A percentile compares a stretch with the other conserved stretches of the same genome.
Conservation (phyloP, 352 stramenopile genomes). For the Phytophthora litchii region DNA sequence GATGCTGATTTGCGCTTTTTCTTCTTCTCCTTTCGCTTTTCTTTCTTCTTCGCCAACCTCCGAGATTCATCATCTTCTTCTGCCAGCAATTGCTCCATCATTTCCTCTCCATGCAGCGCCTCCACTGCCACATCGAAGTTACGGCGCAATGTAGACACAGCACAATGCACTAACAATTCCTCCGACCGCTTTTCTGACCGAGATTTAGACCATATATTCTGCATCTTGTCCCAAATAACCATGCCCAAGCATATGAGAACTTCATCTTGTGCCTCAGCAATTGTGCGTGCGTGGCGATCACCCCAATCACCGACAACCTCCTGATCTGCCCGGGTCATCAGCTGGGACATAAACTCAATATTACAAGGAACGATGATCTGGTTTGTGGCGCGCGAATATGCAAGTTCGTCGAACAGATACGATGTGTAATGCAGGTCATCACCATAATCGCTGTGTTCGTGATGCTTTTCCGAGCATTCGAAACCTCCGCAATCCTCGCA, state of each 20-base stretch:
- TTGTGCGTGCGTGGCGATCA: slow-evolving; percentile 82
- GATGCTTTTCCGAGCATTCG: slow-evolving; percentile 76
- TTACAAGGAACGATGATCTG: slow-evolving; percentile 87
- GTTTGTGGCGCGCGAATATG: slow-evolving; percentile 79
- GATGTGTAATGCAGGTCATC: slow-evolving; percentile 88
- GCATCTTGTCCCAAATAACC: slow-evolving; percentile 90
- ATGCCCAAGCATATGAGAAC: slow-evolving; percentile 87
- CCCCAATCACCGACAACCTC: slow-evolving; percentile 85
- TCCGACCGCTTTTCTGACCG: slow-evolving; percentile 78
- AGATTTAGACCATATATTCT: slow-evolving; percentile 82
- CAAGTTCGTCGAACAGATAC: slow-evolving; percentile 88
- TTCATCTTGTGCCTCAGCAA: slow-evolving; percentile 86
- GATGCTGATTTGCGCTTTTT: slow-evolving; percentile 86
- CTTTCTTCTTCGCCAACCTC: slow-evolving; percentile 83
- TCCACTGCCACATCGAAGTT: slow-evolving; percentile 89
- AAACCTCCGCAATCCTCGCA: slow-evolving; percentile 85
- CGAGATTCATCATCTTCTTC: slow-evolving; percentile 85
- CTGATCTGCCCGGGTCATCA: slow-evolving; percentile 85
- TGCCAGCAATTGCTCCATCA: slow-evolving; percentile 87
- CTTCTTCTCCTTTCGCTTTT: slow-evolving; percentile 91
- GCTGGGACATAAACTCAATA: slow-evolving; percentile 85
- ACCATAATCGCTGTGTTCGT: slow-evolving; percentile 75
- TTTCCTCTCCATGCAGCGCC: slow-evolving; percentile 82
- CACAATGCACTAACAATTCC: slow-evolving; percentile 82
- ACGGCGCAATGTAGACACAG: slow-evolving; percentile 70